Evolutionary conservation across 2,329 filamentous ascomycete genomes (phyloP).

Genomic region (Pezicula neosporulosa): DNA sequence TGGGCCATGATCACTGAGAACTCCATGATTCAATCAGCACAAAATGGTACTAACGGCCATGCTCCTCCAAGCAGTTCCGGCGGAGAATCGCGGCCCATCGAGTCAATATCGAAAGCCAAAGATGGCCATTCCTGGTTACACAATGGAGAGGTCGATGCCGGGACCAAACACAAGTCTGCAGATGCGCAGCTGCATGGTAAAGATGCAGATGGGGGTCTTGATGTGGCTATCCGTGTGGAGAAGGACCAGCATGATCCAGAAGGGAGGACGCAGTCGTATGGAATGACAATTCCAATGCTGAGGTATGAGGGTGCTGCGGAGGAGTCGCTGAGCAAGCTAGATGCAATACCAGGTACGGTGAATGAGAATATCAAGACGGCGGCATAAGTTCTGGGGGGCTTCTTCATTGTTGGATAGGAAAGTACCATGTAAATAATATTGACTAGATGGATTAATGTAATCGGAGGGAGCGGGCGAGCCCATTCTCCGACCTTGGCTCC

Average conservation of each 20-base stretch:
- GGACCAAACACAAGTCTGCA: constrained; percentile 74
- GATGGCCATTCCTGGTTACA: constrained; percentile 72
- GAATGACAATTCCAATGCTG: constrained; percentile 70
- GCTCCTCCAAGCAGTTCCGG: constrained; percentile 4
- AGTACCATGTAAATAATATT: too few species aligned
- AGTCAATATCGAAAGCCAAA: constrained; percentile 40
- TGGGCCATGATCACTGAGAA: constrained; percentile 91
- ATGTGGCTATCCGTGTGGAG: constrained; percentile 84
- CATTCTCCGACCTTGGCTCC: too few species aligned
- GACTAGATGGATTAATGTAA: too few species aligned
- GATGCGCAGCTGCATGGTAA: constrained; percentile 48
- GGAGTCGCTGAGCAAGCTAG: constrained; percentile 12
- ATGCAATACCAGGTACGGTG: constrained; percentile 4
- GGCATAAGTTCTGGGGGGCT: not conserved
- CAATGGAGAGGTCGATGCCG: constrained; percentile 72
- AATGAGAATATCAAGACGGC: not conserved
- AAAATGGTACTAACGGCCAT: constrained; percentile 35
- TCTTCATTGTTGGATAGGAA: not conserved
- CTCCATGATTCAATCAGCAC: constrained; percentile 47
- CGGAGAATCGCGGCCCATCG: not conserved
- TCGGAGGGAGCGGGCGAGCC: too few species aligned
- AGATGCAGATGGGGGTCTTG: constrained; percentile 60
- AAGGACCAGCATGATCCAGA: constrained; percentile 77
- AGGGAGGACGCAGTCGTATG: constrained; percentile 79
- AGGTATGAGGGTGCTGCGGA: constrained; percentile 17